Evolutionary conservation across 352 stramenopile species (phyloP), one percentile per base, ranked within the genome.

Genomic region (Elongisporangium prolatum): DNA sequence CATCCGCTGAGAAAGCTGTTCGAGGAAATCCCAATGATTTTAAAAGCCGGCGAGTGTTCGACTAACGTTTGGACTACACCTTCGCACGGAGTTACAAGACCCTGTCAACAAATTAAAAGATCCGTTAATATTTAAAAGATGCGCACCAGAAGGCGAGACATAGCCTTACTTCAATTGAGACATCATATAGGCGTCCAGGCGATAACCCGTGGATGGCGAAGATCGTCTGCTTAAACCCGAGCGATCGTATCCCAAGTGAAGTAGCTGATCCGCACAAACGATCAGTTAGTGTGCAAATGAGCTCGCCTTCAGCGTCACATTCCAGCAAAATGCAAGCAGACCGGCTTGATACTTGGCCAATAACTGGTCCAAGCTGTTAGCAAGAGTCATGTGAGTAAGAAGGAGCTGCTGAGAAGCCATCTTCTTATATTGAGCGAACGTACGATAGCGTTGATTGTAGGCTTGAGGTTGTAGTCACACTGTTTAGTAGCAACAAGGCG

Each of bases 301-400:
- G 25, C 13, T 78, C 58, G 4, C 56, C 57, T 38, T 80, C 75
- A 40, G 52, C 56, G 28, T 78, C 68, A 16, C 67, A 69, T 59
- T 84, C 77, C 21, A 88, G 52, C 22, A 86, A 54, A 37, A 86
- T 67, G 25, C 57, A 60, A 49, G 71, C 73, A 1, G 54, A 50
- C 1, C 52, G 62, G 58, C 59, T 48, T 0, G 72, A 65, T 5
- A 84, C 72, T 21, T 57, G 71, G 16, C 77, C 77, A 18, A 87
- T 54, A 14, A 85, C 54, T 18, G 77, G 77, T 18, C 75, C 77
- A 16, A 87, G 34, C 66, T 82, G 24, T 16, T 44, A 1, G 34
- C 34, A 44, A 17, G 34, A 44, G 34, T 44, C 10, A 17, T 17
- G 34, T 44, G 34, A 44, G 34, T 13, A 44, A 44, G 17, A 17